Base-by-base conservation (phyloP, 805 yeast species). In the Ogataea sp. region DNA sequence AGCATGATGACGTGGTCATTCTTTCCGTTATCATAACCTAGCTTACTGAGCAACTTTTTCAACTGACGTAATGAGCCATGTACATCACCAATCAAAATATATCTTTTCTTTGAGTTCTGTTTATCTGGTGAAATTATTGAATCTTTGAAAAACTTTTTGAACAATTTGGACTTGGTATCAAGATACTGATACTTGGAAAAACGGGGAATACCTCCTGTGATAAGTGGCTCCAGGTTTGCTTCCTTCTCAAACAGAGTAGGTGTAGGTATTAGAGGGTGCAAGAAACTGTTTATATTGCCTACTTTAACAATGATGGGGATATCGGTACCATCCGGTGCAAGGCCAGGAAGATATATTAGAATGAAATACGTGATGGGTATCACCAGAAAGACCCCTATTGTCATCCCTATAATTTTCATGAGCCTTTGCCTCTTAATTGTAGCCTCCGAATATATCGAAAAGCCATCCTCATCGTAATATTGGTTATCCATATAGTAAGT, bases 1-100 rank as follows among this genome's bases (percentile, higher is more conserved):
- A 88, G 59, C 18, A 88, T 62, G 1, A 89, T 61, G 13, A 88
- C 65, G 33, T 72, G 71, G 54, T 86, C 94, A 8, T 56, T 49
- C 17, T 64, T 50, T 17, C 16, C 21, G 5, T 58, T 55, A 41
- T 75, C 65, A 50, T 67, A 75, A 11, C 68, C 58, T 17, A 75
- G 49, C 50, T 75, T 70, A 8, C 65, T 50, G 40, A 89, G 60
- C 31, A 90, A 63, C 36, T 66, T 59, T 41, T 56, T 55, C 40
- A 88, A 62, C 50, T 75, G 76, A 7, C 66, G 60, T 49, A 68
- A 75, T 48, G 80, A 78, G 2, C 96, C 97, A 61, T 89, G 97
- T 18, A 89, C 75, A 56, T 89, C 97, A 4, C 97, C 97, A 20
- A 89, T 68, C 35, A 87, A 53, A 4, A 90, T 67, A 14, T 83